Base-by-base conservation (phyloP, 2,329 filamentous ascomycete genomes). In the Colletotrichum zoysiae region DNA sequence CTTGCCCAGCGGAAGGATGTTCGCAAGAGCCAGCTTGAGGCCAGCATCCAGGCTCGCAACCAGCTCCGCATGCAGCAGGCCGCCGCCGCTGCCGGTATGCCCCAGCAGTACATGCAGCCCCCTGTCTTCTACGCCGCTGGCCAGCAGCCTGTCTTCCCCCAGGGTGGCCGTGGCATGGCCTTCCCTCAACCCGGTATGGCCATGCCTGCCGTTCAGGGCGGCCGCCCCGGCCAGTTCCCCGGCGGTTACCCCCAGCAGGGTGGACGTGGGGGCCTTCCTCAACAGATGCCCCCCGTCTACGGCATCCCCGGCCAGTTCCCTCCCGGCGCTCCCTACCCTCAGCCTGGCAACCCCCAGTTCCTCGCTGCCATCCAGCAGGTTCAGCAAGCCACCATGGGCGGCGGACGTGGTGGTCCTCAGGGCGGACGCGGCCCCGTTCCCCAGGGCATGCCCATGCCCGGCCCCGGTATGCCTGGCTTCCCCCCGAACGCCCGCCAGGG, bases 1-100 rank as follows among this genome's bases (percentile, higher is more conserved):
- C 90, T 99, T 76, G 96, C 96, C 75, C 96, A 99, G 89, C 95
- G 96, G 86, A 99, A 99, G 91, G 96, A 99, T 85, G 95, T 99
- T 79, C 95, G 96, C 85, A 97, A 98, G 91, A 97, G 91, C 87
- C 96, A 98, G 88, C 94, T 99, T 78, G 96, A 99, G 88, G 95
- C 95, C 79, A 98, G 94, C 85, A 99, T 99, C 84, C 96, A 98
- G 87, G 95, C 96, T 83, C 95, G 96, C 84, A 98, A 98, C 89
- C 95, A 97, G 84, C 91, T 98, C 81, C 93, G 96, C 80, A 96
- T 98, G 91, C 96, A 98, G 88, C 96, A 99, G 85, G 94, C 95
- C 77, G 95, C 95, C 76, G 94, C 95, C 76, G 93, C 93, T 76
- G 94, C 93, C 65, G 95, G 94, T 79, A 94, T 97, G 89, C 92